A percentile compares a stretch with the other conserved stretches of the same genome.
Conservation (phyloP, 2,329 filamentous ascomycete species). For the Aspergillus latus region DNA sequence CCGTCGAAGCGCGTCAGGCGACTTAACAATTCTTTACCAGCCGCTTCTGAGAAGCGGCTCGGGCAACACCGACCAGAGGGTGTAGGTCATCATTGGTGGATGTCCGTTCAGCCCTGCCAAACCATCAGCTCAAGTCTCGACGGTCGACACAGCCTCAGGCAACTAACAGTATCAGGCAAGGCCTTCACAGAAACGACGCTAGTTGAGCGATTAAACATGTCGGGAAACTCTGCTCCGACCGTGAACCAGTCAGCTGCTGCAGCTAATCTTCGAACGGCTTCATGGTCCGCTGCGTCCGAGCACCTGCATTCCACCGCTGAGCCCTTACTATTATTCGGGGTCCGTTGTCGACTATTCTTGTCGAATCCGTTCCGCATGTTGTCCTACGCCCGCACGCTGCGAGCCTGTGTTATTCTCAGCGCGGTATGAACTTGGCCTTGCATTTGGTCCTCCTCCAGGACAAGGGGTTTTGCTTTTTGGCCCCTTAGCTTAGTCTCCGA, state of each 20-base stretch:
- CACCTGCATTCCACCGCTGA: neutral
- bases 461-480: slow-evolving; percentile 1
- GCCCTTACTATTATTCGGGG: slow-evolving; percentile 3
- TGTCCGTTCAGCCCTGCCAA: slow-evolving; percentile 12
- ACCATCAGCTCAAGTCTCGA: slow-evolving; percentile 6
- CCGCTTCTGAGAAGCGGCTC: slow-evolving; percentile 1
- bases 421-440: neutral
- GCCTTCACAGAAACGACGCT: neutral
- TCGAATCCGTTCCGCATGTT: neutral
- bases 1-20: neutral
- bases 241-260: neutral
- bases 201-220: slow-evolving; percentile 3
- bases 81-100: slow-evolving; percentile 1
- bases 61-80: slow-evolving; percentile 5
- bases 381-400: neutral
- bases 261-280: neutral
- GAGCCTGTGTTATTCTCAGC: neutral
- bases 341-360: neutral
- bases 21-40: slow-evolving; percentile 2
- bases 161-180: slow-evolving; percentile 11
- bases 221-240: slow-evolving; percentile 1
- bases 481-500: slow-evolving; percentile 6
- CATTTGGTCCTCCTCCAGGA: neutral
- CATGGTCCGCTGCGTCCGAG: neutral
- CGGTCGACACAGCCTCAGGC: slow-evolving; percentile 19